Percentiles rank a stretch among this genome's conserved stretches.
Conservation (phyloP, 1,284 basidiomycete species). For the Neotropicomus parvogracilis region DNA sequence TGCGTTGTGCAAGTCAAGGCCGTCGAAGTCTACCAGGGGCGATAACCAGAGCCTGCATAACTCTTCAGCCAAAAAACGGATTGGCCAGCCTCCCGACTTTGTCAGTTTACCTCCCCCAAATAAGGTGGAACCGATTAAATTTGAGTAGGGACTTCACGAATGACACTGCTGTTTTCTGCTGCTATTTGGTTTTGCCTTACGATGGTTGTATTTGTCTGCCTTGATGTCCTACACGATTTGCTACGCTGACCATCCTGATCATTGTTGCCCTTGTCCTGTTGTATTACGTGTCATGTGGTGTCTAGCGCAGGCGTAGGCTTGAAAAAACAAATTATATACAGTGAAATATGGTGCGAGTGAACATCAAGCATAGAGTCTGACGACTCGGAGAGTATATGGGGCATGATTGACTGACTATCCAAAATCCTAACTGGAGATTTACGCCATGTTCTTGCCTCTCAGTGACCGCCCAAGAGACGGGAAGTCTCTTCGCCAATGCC, state of each 20-base stretch:
- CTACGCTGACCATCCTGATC: conserved; percentile 16
- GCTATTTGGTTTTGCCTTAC: conserved; percentile 7
- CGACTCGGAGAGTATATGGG: not conserved
- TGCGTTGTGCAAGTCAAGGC: conserved; percentile 43
- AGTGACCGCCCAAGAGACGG: conserved; percentile 33
- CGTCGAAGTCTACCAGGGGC: conserved; percentile 12
- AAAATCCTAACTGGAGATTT: not conserved
- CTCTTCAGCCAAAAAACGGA: conserved; percentile 25
- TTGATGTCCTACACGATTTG: conserved; percentile 7
- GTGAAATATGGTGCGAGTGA: conserved; percentile 11
- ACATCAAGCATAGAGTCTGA: conserved; percentile 3
- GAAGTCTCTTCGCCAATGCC: conserved; percentile 34
- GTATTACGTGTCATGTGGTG: conserved; percentile 14
- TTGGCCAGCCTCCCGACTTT: conserved; percentile 15
- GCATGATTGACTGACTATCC: conserved; percentile 8
- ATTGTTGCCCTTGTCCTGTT: conserved; percentile 11
- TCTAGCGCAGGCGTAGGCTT: conserved; percentile 9
- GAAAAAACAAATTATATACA: conserved; percentile 20
- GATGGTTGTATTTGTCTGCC: conserved; percentile 7
- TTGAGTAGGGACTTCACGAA: conserved; percentile 19
- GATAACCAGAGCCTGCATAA: conserved; percentile 19
- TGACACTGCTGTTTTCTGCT: not conserved
- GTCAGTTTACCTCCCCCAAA: conserved; percentile 21
- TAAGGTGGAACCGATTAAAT: conserved; percentile 28
- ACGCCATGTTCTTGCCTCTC: not conserved